Evolutionary conservation across 306 rosid genomes (phyloP), one percentile per base, ranked within the genome.

Genomic region (Betula pendula): DNA sequence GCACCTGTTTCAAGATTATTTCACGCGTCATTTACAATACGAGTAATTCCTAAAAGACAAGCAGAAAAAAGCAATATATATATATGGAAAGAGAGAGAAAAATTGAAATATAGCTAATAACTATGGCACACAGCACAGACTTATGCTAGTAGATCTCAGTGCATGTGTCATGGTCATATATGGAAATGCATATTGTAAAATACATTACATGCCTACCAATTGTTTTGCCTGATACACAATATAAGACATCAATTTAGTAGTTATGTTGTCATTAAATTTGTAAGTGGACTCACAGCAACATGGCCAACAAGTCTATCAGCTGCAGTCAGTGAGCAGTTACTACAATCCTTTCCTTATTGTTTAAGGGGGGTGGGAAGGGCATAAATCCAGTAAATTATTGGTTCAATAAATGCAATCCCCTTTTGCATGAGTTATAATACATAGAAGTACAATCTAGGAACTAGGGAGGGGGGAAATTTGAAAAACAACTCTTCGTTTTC

Each of bases 1-100:
- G 79, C 86, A 66, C 79, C 90, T 87, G 74, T 67, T 62, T 68
- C 47, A 24, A 43, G 74, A 76, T 63, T 42, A 80, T 52, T 58
- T 15, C 70, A 59, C 31, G n/a, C 63, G 60, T 68, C 68, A 70
- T 51, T 24, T 68, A 60, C 68, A 63, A 17, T 35, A 63, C 33
- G 33, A 11, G 47, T 7, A 63, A 33, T 29, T 63, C 69, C 22
- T 2, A 16, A 63, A 33, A 17, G 12, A 15, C 8, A 17, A 63
- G 44, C 22, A 63, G 11, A 35, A 65, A 27, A 33, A 65, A 33
- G 70, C 45, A 35, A 65, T n/a, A 63, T 65, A 9, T 15, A 63
- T 31, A 16, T 16, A 24, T 17, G 24, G 38, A 63, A 33, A 63
- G 1, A 31, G 24, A 63, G 9, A 63, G 1, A 63, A n/a, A 63